Percentiles rank a stretch among this genome's conserved stretches.
Conservation (phyloP, 1,284 basidiomycete species). For the Coniophora puteana region DNA sequence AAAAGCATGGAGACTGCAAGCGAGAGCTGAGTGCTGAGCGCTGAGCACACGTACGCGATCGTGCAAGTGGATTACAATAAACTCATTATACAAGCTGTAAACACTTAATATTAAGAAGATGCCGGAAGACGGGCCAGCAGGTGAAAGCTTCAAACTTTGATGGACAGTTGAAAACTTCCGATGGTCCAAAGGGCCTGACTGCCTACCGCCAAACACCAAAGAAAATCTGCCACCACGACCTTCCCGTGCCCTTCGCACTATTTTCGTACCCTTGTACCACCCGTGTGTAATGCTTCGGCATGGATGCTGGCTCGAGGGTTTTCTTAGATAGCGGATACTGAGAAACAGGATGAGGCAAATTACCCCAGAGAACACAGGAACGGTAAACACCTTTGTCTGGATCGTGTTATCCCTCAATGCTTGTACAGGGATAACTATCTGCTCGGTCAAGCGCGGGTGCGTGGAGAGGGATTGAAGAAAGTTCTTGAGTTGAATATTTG, state of each 20-base stretch:
- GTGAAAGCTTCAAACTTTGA: too few species aligned
- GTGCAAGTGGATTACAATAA: too few species aligned
- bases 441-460: slow-evolving; percentile 61
- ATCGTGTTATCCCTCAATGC: slow-evolving; percentile 51
- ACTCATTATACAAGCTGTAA: too few species aligned
- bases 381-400: slow-evolving; percentile 46
- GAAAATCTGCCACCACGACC: slow-evolving; percentile 80
- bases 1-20: too few species aligned
- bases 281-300: slow-evolving; percentile 66
- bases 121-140: too few species aligned
- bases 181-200: too few species aligned
- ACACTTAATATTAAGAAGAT: too few species aligned
- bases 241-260: slow-evolving; percentile 65
- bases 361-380: neutral
- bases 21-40: too few species aligned
- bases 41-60: too few species aligned
- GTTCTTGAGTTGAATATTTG: slow-evolving; percentile 63
- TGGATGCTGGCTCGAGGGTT: slow-evolving; percentile 61
- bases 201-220: slow-evolving; percentile 67
- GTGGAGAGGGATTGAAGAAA: slow-evolving; percentile 61
- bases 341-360: slow-evolving; percentile 3
- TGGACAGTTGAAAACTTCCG: too few species aligned
- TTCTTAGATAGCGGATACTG: slow-evolving; percentile 65
- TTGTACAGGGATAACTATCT: slow-evolving; percentile 54
- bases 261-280: slow-evolving; percentile 69